Base-by-base conservation (phyloP, 202 grass and related monocot genomes). In the Eragrostis tef region DNA sequence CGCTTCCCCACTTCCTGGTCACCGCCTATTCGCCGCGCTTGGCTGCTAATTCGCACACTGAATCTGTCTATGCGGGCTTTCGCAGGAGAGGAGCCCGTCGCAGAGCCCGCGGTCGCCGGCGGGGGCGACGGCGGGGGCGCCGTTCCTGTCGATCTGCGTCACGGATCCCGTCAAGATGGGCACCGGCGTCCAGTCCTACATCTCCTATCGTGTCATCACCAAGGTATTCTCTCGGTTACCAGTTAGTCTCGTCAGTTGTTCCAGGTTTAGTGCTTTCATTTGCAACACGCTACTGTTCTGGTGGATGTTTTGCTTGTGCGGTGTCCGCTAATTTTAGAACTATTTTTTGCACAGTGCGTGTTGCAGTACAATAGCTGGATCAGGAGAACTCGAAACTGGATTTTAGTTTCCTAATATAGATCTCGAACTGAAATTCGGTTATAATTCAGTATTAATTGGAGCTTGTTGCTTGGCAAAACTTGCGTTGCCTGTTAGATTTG, bases 91-190 rank as follows among this genome's bases (percentile, higher is more conserved):
- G 81, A 89, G 83, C 80, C 85, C 89, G 64, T 93, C 90, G 49
- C 95, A 93, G 75, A 93, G 87, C 86, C 87, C 88, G 73, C 86
- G 96, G 90, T 93, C 96, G 59, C 71, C 85, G 44, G 58, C 93
- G 71, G 56, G 67, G 83, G 56, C 67, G 83, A 70, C 87, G 20
- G 68, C 81, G 7, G 71, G 70, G 39, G 66, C 73, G 39, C 83
- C 85, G 65, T 96, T 90, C 60, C 87, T 99, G 57, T 83, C 80
- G 43, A 76, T 96, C 22, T 92, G 89, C 58, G 96, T 99, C 43
- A 99, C 89, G 59, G 96, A 99, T 86, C 96, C 96, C 75, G 96
- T 99, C 47, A 99, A 93, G 91, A 84, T 99, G 89, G 93, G 96
- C 22, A 93, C 89, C 70, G 93, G 96, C 70, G 96, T 99, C 62